A percentile compares a stretch with the other conserved stretches of the same genome.
These are phyloP conservation scores for Pestalotiopsis sp. DNA, from an alignment of 2,329 filamentous ascomycete genomes.

Conservation along the genomic window DNA sequence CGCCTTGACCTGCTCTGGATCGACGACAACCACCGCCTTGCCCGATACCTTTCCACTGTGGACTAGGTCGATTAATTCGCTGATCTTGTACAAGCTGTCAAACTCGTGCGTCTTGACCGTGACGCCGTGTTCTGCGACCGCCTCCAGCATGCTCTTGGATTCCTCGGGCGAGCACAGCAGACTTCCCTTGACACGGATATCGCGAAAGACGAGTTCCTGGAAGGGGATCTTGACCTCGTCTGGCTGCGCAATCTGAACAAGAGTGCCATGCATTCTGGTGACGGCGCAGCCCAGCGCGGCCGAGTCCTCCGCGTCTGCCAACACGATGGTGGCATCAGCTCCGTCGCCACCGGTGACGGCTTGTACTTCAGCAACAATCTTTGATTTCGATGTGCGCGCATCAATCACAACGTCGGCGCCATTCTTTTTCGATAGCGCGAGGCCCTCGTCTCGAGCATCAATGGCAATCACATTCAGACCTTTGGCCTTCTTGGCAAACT, in stretches of 20 bases:
- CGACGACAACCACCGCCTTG: slow-evolving; percentile 54
- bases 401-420: slow-evolving; percentile 56
- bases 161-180: slow-evolving; percentile 43
- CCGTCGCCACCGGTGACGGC: slow-evolving; percentile 47
- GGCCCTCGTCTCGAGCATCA: slow-evolving; percentile 53
- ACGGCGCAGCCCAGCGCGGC: slow-evolving; percentile 52
- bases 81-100: slow-evolving; percentile 50
- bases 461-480: slow-evolving; percentile 54
- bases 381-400: slow-evolving; percentile 46
- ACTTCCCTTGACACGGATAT: slow-evolving; percentile 28
- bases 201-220: slow-evolving; percentile 44
- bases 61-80: slow-evolving; percentile 48
- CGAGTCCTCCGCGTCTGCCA: slow-evolving; percentile 52
- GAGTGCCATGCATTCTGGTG: slow-evolving; percentile 58
- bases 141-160: slow-evolving; percentile 45
- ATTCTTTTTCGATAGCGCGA: slow-evolving; percentile 44
- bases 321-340: slow-evolving; percentile 51
- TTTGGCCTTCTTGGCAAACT: slow-evolving; percentile 45
- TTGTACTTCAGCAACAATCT: slow-evolving; percentile 46
- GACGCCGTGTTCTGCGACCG: slow-evolving; percentile 46
- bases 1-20: slow-evolving; percentile 36
- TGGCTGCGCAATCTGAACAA: slow-evolving; percentile 60
- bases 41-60: slow-evolving; percentile 54
- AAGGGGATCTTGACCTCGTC: slow-evolving; percentile 62
- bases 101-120: slow-evolving; percentile 52